Percentiles rank a stretch among this genome's conserved stretches.
These are phyloP conservation scores for Neofusicoccum ribis DNA, from an alignment of 2,329 filamentous ascomycete species.

Conservation along the genomic window DNA sequence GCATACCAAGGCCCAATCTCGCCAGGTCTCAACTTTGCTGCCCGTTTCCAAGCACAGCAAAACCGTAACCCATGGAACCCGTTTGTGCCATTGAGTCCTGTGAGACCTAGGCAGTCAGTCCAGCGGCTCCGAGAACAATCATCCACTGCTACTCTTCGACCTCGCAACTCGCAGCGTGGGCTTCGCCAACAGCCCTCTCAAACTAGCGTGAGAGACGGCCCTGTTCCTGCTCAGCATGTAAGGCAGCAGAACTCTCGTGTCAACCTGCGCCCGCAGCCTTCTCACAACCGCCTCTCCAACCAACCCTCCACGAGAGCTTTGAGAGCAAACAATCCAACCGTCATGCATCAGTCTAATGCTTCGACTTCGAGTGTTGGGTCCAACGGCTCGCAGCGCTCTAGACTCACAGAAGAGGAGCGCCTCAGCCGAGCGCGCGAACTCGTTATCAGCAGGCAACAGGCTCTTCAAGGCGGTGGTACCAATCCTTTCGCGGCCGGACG, in stretches of 20 bases:
- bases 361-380: conserved; percentile 23
- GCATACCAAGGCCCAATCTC: conserved; percentile 18
- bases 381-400: conserved; percentile 25
- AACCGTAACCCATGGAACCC: conserved; percentile 39
- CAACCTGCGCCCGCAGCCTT: conserved; percentile 38
- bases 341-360: conserved; percentile 24
- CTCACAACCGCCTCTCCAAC: conserved; percentile 35
- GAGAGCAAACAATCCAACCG: conserved; percentile 33
- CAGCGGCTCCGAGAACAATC: conserved; percentile 38
- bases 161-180: conserved; percentile 32
- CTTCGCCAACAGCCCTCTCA: conserved; percentile 25
- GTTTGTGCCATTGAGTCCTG: conserved; percentile 32
- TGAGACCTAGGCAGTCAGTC: conserved; percentile 34
- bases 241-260: conserved; percentile 38
- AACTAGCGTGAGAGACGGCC: conserved; percentile 33
- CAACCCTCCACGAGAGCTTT: conserved; percentile 40
- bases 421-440: conserved; percentile 37
- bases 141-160: conserved; percentile 39
- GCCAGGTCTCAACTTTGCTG: conserved; percentile 34
- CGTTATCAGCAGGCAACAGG: conserved; percentile 36
- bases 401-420: conserved; percentile 36
- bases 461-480: conserved; percentile 33
- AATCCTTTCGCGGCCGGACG: conserved; percentile 38
- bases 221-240: conserved; percentile 28
- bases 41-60: conserved; percentile 32